phyloP scores from a whole-genome alignment of 352 stramenopile genomes.

The Globisporangium nodosum region DNA sequence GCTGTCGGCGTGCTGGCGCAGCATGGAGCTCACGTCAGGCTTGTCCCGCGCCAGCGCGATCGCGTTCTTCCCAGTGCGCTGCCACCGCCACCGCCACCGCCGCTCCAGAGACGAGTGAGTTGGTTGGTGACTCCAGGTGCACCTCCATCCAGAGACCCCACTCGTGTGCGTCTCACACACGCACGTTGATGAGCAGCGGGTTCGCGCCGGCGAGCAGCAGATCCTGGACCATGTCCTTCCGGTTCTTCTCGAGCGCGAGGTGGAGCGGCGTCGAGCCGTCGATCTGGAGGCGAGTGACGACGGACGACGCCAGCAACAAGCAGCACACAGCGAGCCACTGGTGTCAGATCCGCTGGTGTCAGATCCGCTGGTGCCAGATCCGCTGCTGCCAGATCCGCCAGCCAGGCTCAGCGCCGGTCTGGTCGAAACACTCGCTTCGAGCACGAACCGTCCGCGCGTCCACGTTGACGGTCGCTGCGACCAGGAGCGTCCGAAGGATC shows the following conservation, averaged over 20 bases:
- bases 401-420: too few relatives aligned
- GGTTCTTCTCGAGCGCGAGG: slow-evolving; percentile 38
- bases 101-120: too few relatives aligned
- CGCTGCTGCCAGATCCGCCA: too few relatives aligned
- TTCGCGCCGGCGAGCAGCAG: slow-evolving; percentile 51
- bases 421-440: background rate
- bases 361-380: too few relatives aligned
- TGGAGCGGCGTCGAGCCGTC: slow-evolving; percentile 60
- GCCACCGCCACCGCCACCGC: too few relatives aligned
- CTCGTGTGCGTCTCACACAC: background rate
- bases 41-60: slow-evolving; percentile 29
- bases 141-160: too few relatives aligned
- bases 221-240: slow-evolving; percentile 51
- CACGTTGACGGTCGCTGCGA: slow-evolving; percentile 27
- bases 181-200: slow-evolving; percentile 52
- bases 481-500: slow-evolving; percentile 50
- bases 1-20: slow-evolving; percentile 33
- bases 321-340: background rate
- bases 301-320: too few relatives aligned
- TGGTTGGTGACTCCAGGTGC: too few relatives aligned
- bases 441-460: slow-evolving; percentile 39
- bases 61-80: slow-evolving; percentile 48
- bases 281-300: slow-evolving; percentile 20
- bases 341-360: too few relatives aligned
- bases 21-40: slow-evolving; percentile 19